Evolutionary conservation across 495 filamentous ascomycete genomes (phyloP), one percentile per base, ranked within the genome.

Genomic region (Penicillium riverlandense): DNA sequence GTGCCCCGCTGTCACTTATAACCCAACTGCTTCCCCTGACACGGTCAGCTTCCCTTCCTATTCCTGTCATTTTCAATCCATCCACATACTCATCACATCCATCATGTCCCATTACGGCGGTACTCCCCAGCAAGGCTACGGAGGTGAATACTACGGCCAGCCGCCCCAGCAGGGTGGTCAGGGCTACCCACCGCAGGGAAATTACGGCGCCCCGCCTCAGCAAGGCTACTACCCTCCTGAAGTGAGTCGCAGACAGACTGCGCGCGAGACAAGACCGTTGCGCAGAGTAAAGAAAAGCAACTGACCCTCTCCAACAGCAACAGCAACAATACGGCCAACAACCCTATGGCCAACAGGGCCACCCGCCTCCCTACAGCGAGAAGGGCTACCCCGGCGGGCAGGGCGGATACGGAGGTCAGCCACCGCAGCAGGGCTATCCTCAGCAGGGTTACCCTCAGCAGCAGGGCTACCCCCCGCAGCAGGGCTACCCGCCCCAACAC

Each of bases 381-480:
- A 41, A 13, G 35, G 42, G 41, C 34, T 54, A 36, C 33, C 52
- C 53, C 32, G 49, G 48, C 39, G 50, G 41, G 29, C 22, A 2
- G 22, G 22, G 22, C 1, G 22, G 4, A 22, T 56, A 62, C 29
- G 46, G 50, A 27, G 48, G 47, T 15, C 38, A 35, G 33, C 10
- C 9, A 42, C 44, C 52, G 5, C 47, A 46, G 4, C 45, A 62
- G 15, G 53, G 43, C 36, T 41, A 45, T 8, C 50, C 63, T 1
- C 44, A 9, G 8, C 31, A 9, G 9, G n/a, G 58, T 14, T 55
- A 59, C 13, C 54, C 52, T 12, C 52, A 53, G 33, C 58, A 68
- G 37, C 61, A 59, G 31, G 53, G 57, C 15, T 65, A 65, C 38
- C 62, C 59, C 27, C 61, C 57, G 5, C 58, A 59, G 38, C 59